These are phyloP conservation scores for Trifolium repens DNA, from an alignment of 306 rosid species.

Conservation along the genomic window DNA sequence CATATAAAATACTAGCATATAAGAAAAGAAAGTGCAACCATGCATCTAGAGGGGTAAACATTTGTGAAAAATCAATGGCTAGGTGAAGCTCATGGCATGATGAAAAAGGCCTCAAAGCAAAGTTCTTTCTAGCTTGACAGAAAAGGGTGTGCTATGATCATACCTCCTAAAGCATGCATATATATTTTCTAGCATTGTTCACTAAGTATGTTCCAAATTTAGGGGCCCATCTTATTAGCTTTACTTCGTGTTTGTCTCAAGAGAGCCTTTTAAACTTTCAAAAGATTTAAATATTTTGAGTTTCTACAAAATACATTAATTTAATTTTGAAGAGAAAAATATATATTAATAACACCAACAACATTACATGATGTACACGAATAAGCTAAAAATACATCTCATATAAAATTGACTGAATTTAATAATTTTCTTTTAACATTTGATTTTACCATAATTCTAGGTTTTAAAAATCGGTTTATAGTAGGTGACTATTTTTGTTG, in stretches of 20 bases:
- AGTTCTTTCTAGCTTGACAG: constrained; percentile 9
- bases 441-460: no score
- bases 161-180: constrained; percentile 28
- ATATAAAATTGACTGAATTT: no score
- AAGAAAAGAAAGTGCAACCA: constrained; percentile 32
- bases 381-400: no score
- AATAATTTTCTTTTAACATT: no score
- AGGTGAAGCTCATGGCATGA: constrained; percentile 17
- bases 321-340: no score
- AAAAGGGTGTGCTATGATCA: constrained; percentile 19
- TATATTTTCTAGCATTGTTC: background rate
- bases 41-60: background rate
- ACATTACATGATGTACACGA: no score
- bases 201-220: constrained; percentile 15
- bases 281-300: no score
- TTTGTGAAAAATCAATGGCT: constrained; percentile 1
- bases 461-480: no score
- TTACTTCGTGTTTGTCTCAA: no score
- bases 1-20: constrained; percentile 3
- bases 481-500: background rate
- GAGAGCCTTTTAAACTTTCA: background rate
- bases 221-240: constrained; percentile 29
- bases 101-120: constrained; percentile 37
- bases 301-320: no score
- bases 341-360: no score